phyloP scores from a whole-genome alignment of 169 alveolate species.

The Babesia caballi region DNA sequence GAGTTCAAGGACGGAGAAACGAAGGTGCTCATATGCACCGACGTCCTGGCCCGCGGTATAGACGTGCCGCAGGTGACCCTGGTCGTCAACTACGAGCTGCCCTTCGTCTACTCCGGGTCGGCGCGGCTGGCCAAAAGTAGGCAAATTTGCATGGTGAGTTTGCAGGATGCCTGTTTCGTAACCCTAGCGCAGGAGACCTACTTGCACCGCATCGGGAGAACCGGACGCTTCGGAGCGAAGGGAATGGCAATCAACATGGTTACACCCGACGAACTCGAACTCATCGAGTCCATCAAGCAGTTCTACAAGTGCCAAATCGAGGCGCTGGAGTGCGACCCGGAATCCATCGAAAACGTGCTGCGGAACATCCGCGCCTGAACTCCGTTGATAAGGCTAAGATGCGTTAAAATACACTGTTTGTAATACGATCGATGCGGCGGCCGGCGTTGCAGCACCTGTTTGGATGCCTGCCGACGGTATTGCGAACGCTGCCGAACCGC shows the following conservation, averaged over 20 bases:
- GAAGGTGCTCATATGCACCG: slow-evolving; percentile 96
- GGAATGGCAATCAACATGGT: slow-evolving; percentile 93
- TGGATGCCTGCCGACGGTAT: neutral
- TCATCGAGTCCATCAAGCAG: slow-evolving; percentile 69
- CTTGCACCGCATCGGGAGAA: slow-evolving; percentile 96
- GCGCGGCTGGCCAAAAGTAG: slow-evolving; percentile 10
- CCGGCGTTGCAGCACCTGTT: neutral
- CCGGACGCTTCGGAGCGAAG: slow-evolving; percentile 95
- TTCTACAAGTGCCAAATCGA: slow-evolving; percentile 67
- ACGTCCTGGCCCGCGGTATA: slow-evolving; percentile 96
- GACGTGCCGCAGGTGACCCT: slow-evolving; percentile 96
- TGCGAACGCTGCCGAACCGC: neutral
- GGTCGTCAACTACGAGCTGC: slow-evolving; percentile 93
- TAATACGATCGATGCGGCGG: slow-evolving; percentile 17
- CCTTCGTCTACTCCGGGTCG: slow-evolving; percentile 75
- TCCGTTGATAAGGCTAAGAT: slow-evolving; percentile 24
- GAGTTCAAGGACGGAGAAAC: slow-evolving; percentile 94
- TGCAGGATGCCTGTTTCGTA: neutral
- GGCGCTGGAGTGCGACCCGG: slow-evolving; percentile 55
- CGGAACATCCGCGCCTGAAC: slow-evolving; percentile 62
- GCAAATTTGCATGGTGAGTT: slow-evolving; percentile 42
- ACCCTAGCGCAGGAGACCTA: slow-evolving; percentile 82
- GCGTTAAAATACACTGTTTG: neutral
- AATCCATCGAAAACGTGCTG: slow-evolving; percentile 64
- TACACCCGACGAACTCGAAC: slow-evolving; percentile 64